phyloP scores from a whole-genome alignment of 805 yeast genomes.

The Cyberlindnera amylophila region DNA sequence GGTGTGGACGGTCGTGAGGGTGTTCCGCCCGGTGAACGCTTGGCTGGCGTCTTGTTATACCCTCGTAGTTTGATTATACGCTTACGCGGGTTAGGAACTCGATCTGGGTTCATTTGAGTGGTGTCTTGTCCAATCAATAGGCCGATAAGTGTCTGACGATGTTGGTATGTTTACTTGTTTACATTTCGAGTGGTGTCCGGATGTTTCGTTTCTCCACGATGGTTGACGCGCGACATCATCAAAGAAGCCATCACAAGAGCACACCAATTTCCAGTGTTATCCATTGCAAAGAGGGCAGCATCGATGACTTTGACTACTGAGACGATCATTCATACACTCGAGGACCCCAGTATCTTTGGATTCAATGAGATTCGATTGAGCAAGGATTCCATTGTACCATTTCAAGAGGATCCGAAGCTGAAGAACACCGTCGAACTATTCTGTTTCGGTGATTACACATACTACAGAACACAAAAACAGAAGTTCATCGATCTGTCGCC shows the following conservation, averaged over 20 bases:
- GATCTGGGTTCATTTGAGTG: constrained; percentile 1
- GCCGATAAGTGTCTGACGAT: not conserved
- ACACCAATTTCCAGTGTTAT: no score
- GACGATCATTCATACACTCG: constrained; percentile 5
- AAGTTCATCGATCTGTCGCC: constrained; percentile 16
- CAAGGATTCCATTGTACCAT: not conserved
- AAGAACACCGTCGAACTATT: constrained; percentile 23
- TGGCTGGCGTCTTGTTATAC: constrained; percentile 1
- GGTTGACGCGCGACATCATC: no score
- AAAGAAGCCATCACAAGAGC: no score
- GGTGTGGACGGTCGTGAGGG: constrained; percentile 8
- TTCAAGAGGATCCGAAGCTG: constrained; percentile 9
- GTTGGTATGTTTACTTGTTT: constrained; percentile 1
- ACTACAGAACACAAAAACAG: constrained; percentile 12
- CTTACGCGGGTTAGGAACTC: constrained; percentile 11
- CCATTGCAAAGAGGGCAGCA: no score
- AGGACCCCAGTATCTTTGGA: constrained; percentile 22
- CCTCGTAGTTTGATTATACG: constrained; percentile 15
- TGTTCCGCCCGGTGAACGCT: constrained; percentile 7
- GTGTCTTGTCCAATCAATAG: not conserved
- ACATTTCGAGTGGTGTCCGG: constrained; percentile 3
- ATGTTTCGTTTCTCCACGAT: not conserved
- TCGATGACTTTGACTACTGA: not conserved
- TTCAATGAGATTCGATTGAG: constrained; percentile 23
- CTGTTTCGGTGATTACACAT: constrained; percentile 23